These are phyloP conservation scores for Henckelia pumila DNA, from an alignment of 257 asterid genomes.

Conservation along the genomic window DNA sequence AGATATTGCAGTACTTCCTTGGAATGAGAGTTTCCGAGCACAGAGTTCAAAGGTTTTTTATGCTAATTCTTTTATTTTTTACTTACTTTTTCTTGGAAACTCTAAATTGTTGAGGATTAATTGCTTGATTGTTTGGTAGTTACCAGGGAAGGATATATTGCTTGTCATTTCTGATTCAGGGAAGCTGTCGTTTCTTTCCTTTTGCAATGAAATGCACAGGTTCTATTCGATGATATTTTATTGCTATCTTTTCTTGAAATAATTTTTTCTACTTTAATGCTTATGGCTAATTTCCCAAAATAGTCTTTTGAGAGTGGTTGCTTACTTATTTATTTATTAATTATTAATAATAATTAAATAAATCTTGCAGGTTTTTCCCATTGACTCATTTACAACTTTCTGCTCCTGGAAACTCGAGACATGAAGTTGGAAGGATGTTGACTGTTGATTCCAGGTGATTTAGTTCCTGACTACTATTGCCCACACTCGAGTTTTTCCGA, in stretches of 20 bases:
- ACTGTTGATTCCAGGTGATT: constrained; percentile 83
- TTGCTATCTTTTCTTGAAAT: constrained; percentile 13
- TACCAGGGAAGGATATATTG: constrained; percentile 65
- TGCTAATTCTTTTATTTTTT: constrained; percentile 16
- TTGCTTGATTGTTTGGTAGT: constrained; percentile 44
- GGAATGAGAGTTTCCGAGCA: constrained; percentile 58
- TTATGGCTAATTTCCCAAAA: constrained; percentile 14
- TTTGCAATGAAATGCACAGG: constrained; percentile 96
- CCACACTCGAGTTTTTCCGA: constrained; percentile 18
- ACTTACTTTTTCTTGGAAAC: constrained; percentile 12
- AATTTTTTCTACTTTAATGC: constrained; percentile 22
- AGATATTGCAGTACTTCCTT: constrained; percentile 83
- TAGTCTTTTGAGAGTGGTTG: constrained; percentile 19
- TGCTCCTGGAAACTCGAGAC: constrained; percentile 67
- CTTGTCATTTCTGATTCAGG: constrained; percentile 94
- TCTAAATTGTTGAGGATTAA: constrained; percentile 21
- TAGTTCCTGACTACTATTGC: constrained; percentile 23
- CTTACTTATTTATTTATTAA: constrained; percentile 23
- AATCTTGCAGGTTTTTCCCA: constrained; percentile 58
- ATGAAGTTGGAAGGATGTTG: constrained; percentile 91
- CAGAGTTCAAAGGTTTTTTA: constrained; percentile 67
- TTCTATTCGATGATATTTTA: constrained; percentile 25
- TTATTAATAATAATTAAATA: no score
- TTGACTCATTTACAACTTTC: constrained; percentile 72
- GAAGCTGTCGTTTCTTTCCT: constrained; percentile 82